A percentile compares a stretch with the other conserved stretches of the same genome.
These are phyloP conservation scores for Saturnispora serradocipensis DNA, from an alignment of 805 yeast species.

Conservation along the genomic window DNA sequence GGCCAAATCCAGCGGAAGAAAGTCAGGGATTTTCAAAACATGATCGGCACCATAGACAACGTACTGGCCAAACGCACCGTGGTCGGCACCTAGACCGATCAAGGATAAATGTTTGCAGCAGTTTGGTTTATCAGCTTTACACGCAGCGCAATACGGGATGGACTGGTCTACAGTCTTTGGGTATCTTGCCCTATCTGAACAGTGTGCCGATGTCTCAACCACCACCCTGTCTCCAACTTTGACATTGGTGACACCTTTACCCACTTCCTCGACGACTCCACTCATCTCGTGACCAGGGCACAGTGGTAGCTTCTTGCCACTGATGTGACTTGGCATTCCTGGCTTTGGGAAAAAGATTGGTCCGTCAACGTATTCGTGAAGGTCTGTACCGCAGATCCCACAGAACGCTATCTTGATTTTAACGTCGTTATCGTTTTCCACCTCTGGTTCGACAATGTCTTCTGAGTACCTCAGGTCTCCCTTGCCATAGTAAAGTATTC, in stretches of 20 bases:
- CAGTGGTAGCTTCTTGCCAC: constrained; percentile 29
- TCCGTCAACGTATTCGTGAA: constrained; percentile 48
- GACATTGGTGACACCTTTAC: constrained; percentile 35
- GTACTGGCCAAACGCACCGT: constrained; percentile 39
- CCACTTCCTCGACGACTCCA: constrained; percentile 31
- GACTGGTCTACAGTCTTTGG: constrained; percentile 23
- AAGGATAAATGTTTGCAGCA: constrained; percentile 36
- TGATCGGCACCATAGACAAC: constrained; percentile 31
- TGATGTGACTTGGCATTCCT: constrained; percentile 27
- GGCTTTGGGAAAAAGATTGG: constrained; percentile 43
- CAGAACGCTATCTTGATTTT: constrained; percentile 34
- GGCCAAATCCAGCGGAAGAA: constrained; percentile 29
- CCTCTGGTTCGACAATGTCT: constrained; percentile 20
- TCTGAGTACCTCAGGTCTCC: constrained; percentile 35
- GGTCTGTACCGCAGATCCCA: constrained; percentile 58
- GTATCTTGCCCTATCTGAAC: constrained; percentile 26
- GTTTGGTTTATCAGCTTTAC: constrained; percentile 36
- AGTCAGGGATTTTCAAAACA: constrained; percentile 26
- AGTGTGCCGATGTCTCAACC: constrained; percentile 54
- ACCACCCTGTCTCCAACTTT: constrained; percentile 51
- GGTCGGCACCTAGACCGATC: constrained; percentile 40
- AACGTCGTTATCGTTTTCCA: constrained; percentile 23
- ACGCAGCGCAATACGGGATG: constrained; percentile 33
- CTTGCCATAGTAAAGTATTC: constrained; percentile 39
- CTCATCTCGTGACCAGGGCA: constrained; percentile 31